Base-by-base conservation (phyloP, 1,139 yeast genomes). In the Insectozyma bohioensis region DNA sequence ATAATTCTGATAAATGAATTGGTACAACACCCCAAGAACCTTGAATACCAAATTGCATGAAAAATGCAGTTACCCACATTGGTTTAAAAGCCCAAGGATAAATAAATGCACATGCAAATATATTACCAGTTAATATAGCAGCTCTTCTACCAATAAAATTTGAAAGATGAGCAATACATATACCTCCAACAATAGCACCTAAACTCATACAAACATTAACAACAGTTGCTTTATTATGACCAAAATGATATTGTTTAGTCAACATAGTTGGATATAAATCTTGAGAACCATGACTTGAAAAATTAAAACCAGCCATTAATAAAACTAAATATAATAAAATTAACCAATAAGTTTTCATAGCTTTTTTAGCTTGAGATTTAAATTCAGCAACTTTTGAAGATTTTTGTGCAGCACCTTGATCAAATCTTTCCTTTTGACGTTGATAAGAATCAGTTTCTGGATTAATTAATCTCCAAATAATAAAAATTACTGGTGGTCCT, bases 11-110 rank as follows among this genome's bases (percentile, higher is more conserved):
- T 33, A 85, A 65, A 56, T 84, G 87, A 42, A 83, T 75, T 35
- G 95, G 95, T 45, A 83, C 72, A 28, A 84, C 85, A 47, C 95
- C 94, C 88, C 95, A 86, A 12, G 87, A 84, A 44, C 95, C 95
- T 59, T 85, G 95, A 31, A 85, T 92, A 46, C 79, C 79, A 50
- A 80, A 78, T 58, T 86, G 95, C 48, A 85, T 61, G 63, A 82
- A 84, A 59, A 85, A 85, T 5, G 92, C 94, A 50, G 84, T 80
- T 43, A 83, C 74, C 21, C 79, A 85, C 21, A 57, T 47, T 40
- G 67, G 67, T 12, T 43, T 49, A 48, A 78, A 84, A 0, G 85
- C 90, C 90, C 92, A 80, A 29, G 87, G 87, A 46, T 80, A 80
- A 35, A 78, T 68, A 48, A 79, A 56, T 7, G 82, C 81, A 47